phyloP scores from a whole-genome alignment of 1,284 basidiomycete species.

The Cryptococcus wingfieldii region DNA sequence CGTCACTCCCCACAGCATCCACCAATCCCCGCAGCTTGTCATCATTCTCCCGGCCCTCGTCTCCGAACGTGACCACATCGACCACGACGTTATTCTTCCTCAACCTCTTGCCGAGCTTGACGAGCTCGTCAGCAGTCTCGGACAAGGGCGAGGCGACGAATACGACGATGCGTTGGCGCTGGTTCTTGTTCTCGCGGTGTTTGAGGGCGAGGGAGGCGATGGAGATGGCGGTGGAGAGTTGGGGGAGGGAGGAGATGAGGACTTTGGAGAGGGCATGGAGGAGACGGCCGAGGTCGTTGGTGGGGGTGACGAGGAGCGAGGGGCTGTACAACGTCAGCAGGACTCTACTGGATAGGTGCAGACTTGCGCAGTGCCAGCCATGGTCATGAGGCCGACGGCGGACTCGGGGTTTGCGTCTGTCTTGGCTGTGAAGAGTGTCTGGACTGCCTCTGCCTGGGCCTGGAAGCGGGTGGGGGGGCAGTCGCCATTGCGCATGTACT shows the following conservation, averaged over 20 bases:
- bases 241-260: constrained; percentile 72
- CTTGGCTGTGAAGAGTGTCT: constrained; percentile 86
- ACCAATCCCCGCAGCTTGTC: constrained; percentile 46
- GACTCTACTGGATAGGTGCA: not conserved
- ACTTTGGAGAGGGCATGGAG: constrained; percentile 70
- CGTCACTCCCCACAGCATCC: constrained; percentile 23
- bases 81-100: constrained; percentile 99
- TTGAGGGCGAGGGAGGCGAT: constrained; percentile 95
- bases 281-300: constrained; percentile 90
- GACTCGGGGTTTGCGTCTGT: constrained; percentile 94
- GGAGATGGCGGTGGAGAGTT: constrained; percentile 84
- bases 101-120: constrained; percentile 88
- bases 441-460: constrained; percentile 89
- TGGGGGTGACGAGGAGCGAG: constrained; percentile 91
- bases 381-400: constrained; percentile 95
- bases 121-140: constrained; percentile 66
- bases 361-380: constrained; percentile 86
- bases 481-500: constrained; percentile 95
- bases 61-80: constrained; percentile 75
- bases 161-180: constrained; percentile 88
- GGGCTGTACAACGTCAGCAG: constrained; percentile 56
- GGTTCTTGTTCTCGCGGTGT: constrained; percentile 97
- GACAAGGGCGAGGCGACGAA: constrained; percentile 82
- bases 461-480: constrained; percentile 82
- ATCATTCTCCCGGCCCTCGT: constrained; percentile 48